Base-by-base conservation (phyloP, 2,329 filamentous ascomycete genomes). In the Diaporthe helianthi region DNA sequence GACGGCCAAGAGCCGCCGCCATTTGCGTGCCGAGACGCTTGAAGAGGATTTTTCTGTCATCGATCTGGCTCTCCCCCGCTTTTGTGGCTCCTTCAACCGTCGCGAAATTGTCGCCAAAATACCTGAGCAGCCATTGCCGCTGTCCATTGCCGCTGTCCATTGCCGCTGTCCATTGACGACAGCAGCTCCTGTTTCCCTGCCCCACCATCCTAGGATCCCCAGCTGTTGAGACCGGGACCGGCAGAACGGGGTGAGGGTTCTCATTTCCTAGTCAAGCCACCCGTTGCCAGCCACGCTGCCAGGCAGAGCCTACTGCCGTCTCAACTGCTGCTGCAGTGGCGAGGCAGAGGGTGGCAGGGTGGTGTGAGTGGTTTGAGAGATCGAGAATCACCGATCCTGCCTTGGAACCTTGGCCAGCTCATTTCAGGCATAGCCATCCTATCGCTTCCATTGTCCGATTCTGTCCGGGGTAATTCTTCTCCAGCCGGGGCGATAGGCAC, bases 101-200 rank as follows among this genome's bases (percentile, higher is more conserved):
- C 58, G 58, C 58, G 41, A 49, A 63, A 49, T 49, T 63, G 58
- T 63, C 58, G 58, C 58, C 58, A 49, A 63, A 63, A 63, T 61
- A 61, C 41, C 19, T 31, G 33, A 61, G 41, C 58, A 36, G 44
- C 12, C n/a, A n/a, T 29, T 24, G 6, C 29, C n/a, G 17, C 58
- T 63, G 58, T 29, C 19, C 12, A 15, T 17, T 63, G 58, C 49
- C 58, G 58, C 58, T 63, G 58, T 29, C 12, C n/a, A n/a, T 29
- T 24, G 6, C 29, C n/a, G 17, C 58, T 63, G 58, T 29, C 19
- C 12, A 15, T 17, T 63, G 58, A 63, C 58, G 58, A 63, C 58
- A 49, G 44, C 49, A 44, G 44, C 58, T 36, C 44, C n/a, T 47
- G 44, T 22, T n/a, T n/a, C 41, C 44, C 44, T 47, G 44, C 44